Conservation (phyloP, 257 asterid genomes). For the Perilla frutescens region DNA sequence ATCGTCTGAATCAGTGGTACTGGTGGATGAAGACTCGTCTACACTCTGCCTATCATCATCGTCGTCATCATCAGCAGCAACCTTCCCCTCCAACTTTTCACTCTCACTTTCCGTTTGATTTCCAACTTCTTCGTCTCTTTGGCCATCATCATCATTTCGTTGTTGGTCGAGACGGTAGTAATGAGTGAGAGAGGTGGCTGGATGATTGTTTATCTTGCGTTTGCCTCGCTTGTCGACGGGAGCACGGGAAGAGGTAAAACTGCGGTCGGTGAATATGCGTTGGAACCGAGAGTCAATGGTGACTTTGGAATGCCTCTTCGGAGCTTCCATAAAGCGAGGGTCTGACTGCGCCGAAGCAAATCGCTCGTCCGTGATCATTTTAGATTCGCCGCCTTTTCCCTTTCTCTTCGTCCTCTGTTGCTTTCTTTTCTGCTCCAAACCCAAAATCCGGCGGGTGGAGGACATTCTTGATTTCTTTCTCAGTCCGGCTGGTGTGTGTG, state of each 20-base stretch:
- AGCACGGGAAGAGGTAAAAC: conserved; percentile 63
- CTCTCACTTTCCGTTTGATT: conserved; percentile 37
- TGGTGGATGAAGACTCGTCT: conserved; percentile 57
- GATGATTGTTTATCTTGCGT: conserved; percentile 36
- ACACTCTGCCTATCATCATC: conserved; percentile 42
- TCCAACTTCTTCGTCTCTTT: conserved; percentile 32
- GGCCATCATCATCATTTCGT: conserved; percentile 37
- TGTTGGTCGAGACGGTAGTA: conserved; percentile 61
- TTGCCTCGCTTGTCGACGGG: conserved; percentile 84
- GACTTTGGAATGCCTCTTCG: conserved; percentile 69
- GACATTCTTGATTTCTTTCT: background rate
- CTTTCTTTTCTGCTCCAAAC: conserved; percentile 45
- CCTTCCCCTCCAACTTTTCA: conserved; percentile 31
- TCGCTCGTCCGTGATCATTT: conserved; percentile 67
- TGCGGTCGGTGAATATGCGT: conserved; percentile 58
- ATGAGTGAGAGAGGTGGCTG: conserved; percentile 48
- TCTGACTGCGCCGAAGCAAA: conserved; percentile 75
- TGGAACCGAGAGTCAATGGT: conserved; percentile 77
- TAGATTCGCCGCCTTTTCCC: conserved; percentile 34
- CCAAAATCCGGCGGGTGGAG: conserved; percentile 36
- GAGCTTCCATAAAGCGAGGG: conserved; percentile 87
- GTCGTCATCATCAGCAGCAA: conserved; percentile 26
- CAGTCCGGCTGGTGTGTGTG: background rate
- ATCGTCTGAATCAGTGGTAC: conserved; percentile 49
- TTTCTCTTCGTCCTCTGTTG: conserved; percentile 38